phyloP scores from a whole-genome alignment of 2,329 filamentous ascomycete species.

The Ceratocystis huliohia region DNA sequence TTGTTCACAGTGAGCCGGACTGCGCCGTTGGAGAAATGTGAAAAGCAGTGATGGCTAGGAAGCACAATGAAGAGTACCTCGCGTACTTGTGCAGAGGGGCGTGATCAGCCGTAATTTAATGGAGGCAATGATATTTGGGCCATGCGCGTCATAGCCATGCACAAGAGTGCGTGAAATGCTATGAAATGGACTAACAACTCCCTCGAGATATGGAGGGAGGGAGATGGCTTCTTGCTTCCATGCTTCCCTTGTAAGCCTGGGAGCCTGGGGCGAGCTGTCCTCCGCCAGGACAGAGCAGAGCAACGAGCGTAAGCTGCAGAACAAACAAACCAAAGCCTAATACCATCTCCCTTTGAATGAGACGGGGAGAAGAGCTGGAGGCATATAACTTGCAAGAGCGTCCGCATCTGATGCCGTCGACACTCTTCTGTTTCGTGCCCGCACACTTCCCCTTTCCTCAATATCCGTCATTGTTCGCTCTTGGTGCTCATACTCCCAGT shows the following conservation, averaged over 20 bases:
- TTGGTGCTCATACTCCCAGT: neutral
- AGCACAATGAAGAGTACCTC: too few relatives aligned
- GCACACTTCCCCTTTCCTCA: too few relatives aligned
- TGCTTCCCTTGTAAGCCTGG: neutral
- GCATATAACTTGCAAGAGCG: neutral
- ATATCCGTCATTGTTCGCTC: too few relatives aligned
- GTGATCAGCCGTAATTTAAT: neutral
- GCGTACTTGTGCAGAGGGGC: too few relatives aligned
- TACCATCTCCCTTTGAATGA: neutral
- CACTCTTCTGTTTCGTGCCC: neutral
- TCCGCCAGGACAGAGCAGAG: neutral
- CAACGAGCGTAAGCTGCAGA: neutral
- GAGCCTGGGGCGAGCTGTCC: neutral
- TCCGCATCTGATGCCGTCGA: neutral
- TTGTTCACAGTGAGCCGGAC: too few relatives aligned
- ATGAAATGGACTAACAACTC: neutral
- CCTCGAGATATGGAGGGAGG: neutral
- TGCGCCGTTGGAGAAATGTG: too few relatives aligned
- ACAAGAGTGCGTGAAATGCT: neutral
- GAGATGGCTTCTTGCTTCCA: neutral
- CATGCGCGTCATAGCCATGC: neutral
- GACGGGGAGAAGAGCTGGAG: neutral
- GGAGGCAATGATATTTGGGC: neutral
- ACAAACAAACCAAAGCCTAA: neutral
- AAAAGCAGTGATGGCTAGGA: too few relatives aligned